Percentiles rank a stretch among this genome's conserved stretches.
phyloP scores from a whole-genome alignment of 2,329 filamentous ascomycete species.

The Alternaria longipes region DNA sequence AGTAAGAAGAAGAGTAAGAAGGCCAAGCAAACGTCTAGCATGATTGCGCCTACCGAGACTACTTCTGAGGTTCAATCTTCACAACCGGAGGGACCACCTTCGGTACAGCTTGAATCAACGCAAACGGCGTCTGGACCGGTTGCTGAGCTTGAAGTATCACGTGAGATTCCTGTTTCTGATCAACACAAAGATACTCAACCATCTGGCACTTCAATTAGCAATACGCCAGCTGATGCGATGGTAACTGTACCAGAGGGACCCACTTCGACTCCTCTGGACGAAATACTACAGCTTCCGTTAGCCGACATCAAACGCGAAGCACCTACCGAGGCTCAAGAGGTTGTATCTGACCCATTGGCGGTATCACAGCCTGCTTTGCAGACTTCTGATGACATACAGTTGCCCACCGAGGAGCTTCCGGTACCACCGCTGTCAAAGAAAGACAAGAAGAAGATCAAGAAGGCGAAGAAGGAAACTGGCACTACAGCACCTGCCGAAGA shows the following conservation, averaged over 20 bases:
- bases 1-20: slow-evolving; percentile 47
- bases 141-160: slow-evolving; percentile 4
- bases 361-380: slow-evolving; percentile 16
- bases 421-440: slow-evolving; percentile 24
- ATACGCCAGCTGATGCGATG: slow-evolving; percentile 6
- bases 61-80: slow-evolving; percentile 3
- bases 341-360: slow-evolving; percentile 6
- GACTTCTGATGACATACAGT: slow-evolving; percentile 17
- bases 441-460: slow-evolving; percentile 38
- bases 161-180: slow-evolving; percentile 5
- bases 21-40: slow-evolving; percentile 31
- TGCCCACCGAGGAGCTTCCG: slow-evolving; percentile 15
- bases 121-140: not conserved
- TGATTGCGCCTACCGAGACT: slow-evolving; percentile 12
- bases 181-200: slow-evolving; percentile 2
- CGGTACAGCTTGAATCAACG: slow-evolving; percentile 1
- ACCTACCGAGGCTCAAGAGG: slow-evolving; percentile 4
- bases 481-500: slow-evolving; percentile 20
- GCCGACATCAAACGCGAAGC: slow-evolving; percentile 1
- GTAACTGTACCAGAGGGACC: not conserved
- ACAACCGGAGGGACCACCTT: slow-evolving; percentile 4
- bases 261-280: not conserved
- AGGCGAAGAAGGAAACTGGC: slow-evolving; percentile 32
- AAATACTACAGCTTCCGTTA: not conserved
- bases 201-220: not conserved